phyloP scores from a whole-genome alignment of 495 filamentous ascomycete genomes.

The Recurvomyces mirabilis region DNA sequence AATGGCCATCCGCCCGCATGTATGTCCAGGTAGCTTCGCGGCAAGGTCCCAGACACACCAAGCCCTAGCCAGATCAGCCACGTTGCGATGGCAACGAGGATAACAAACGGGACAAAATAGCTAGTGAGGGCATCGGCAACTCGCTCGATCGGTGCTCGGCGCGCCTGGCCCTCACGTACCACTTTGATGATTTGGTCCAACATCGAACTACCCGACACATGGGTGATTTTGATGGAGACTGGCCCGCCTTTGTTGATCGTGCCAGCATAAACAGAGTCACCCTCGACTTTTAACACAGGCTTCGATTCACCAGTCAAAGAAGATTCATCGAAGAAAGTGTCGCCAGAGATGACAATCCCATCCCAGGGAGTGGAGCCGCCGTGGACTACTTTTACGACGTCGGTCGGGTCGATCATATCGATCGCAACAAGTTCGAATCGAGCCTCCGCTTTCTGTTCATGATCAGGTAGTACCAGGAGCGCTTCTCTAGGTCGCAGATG shows the following conservation, averaged over 20 bases:
- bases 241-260: slow-evolving; percentile 73
- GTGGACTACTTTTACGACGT: slow-evolving; percentile 62
- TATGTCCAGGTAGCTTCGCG: slow-evolving; percentile 53
- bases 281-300: slow-evolving; percentile 55
- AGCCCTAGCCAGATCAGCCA: slow-evolving; percentile 76
- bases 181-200: slow-evolving; percentile 83
- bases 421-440: slow-evolving; percentile 40
- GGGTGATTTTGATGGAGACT: slow-evolving; percentile 59
- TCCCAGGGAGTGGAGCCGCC: slow-evolving; percentile 81
- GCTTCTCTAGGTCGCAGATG: slow-evolving; percentile 74
- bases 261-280: slow-evolving; percentile 70
- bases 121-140: slow-evolving; percentile 73
- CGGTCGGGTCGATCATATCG: slow-evolving; percentile 76
- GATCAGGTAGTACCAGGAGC: slow-evolving; percentile 42
- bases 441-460: slow-evolving; percentile 2
- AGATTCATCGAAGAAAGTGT: slow-evolving; percentile 73
- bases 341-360: slow-evolving; percentile 53
- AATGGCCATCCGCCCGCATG: slow-evolving; percentile 65
- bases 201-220: slow-evolving; percentile 68
- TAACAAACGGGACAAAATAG: slow-evolving; percentile 84
- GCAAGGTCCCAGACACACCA: slow-evolving; percentile 56
- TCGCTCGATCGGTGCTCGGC: slow-evolving; percentile 75
- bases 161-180: slow-evolving; percentile 86
- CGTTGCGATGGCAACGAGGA: slow-evolving; percentile 65
- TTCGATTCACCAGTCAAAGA: slow-evolving; percentile 86